Conservation (phyloP, 2,329 filamentous ascomycete species). For the Sclerotinia glacialis region DNA sequence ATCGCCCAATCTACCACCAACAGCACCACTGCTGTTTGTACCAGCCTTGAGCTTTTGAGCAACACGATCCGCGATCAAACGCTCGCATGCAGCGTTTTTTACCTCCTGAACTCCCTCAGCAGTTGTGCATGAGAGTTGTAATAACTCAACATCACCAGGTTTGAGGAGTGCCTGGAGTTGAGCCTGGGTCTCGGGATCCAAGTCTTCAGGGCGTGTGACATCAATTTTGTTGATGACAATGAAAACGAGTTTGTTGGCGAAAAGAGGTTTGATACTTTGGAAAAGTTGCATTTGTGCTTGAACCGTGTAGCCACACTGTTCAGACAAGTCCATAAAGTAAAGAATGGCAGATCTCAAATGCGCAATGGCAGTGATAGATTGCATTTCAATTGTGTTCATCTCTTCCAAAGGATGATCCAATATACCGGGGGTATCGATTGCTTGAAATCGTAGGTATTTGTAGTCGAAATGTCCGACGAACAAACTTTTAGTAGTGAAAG, state of each 20-base stretch:
- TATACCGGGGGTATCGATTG: conserved; percentile 98
- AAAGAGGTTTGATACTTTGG: conserved; percentile 93
- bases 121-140: conserved; percentile 92
- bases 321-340: conserved; percentile 97
- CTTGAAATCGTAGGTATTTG: conserved; percentile 86
- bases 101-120: conserved; percentile 91
- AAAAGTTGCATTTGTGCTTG: conserved; percentile 91
- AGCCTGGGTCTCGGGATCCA: conserved; percentile 74
- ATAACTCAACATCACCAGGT: conserved; percentile 83
- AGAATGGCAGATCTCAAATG: conserved; percentile 92
- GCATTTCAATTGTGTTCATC: conserved; percentile 99
- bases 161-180: conserved; percentile 79
- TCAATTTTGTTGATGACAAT: conserved; percentile 99
- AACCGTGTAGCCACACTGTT: conserved; percentile 95
- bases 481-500: conserved; percentile 95
- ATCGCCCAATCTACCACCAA: conserved; percentile 80
- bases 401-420: conserved; percentile 96
- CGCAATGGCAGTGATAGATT: conserved; percentile 95
- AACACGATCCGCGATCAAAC: conserved; percentile 87
- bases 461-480: conserved; percentile 98
- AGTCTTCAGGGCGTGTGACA: conserved; percentile 79
- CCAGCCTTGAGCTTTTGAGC: conserved; percentile 95
- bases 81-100: conserved; percentile 92
- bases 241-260: conserved; percentile 96
- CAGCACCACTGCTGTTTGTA: conserved; percentile 70